Percentiles rank a stretch among this genome's conserved stretches.
These are phyloP conservation scores for Stagonosporopsis chrysanthemi DNA, from an alignment of 2,329 filamentous ascomycete genomes.

Conservation along the genomic window DNA sequence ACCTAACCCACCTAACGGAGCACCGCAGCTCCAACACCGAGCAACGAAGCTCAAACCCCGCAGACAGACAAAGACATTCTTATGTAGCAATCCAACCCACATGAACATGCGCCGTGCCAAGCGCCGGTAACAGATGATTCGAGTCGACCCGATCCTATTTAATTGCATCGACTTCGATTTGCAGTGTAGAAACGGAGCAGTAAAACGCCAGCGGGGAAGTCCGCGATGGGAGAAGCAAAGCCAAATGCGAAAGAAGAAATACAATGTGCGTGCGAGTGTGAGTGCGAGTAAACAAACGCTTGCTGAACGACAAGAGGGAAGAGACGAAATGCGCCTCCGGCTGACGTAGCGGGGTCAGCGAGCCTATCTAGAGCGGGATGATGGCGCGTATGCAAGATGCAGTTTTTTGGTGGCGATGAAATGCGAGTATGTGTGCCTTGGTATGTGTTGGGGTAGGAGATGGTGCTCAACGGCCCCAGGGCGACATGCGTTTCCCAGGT, in stretches of 20 bases:
- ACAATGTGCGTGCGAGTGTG: not conserved
- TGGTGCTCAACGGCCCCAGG: slow-evolving; percentile 27
- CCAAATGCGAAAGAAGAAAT: not conserved
- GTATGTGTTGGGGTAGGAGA: not conserved
- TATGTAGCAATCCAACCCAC: not conserved
- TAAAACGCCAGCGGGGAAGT: not conserved
- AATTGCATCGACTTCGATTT: no score
- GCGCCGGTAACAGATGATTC: not conserved
- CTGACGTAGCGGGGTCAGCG: not conserved
- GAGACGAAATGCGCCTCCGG: not conserved
- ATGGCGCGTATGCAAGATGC: not conserved
- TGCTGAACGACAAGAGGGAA: slow-evolving; percentile 1
- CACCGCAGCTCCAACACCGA: not conserved
- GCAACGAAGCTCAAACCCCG: not conserved
- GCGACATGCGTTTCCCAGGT: slow-evolving; percentile 38
- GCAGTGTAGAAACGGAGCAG: no score
- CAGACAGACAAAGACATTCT: not conserved
- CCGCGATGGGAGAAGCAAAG: not conserved
- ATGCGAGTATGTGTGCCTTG: not conserved
- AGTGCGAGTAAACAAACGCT: slow-evolving; percentile 1
- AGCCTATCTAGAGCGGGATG: no score
- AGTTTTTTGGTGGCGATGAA: not conserved
- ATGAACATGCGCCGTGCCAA: not conserved
- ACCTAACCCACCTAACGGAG: not conserved
- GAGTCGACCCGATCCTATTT: no score